phyloP scores from a whole-genome alignment of 768 basidiomycete species.

The Tylopilus plumbeoviolaceoides region DNA sequence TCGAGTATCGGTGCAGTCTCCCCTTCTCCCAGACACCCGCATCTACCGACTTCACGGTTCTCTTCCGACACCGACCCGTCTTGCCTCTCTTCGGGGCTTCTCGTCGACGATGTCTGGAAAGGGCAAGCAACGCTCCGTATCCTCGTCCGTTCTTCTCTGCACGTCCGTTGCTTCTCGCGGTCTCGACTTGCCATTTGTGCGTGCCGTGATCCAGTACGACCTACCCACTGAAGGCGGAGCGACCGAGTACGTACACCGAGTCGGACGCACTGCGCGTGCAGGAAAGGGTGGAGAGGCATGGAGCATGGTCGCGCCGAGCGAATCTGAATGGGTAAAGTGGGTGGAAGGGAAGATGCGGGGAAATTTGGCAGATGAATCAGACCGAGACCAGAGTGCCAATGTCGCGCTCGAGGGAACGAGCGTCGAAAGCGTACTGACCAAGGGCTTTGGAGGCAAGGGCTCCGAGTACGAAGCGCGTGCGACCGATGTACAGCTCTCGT shows the following conservation, averaged over 20 bases:
- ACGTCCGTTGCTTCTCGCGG: conserved; percentile 99
- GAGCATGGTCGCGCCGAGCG: conserved; percentile 86
- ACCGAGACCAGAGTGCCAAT: conserved; percentile 32
- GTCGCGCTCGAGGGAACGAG: conserved; percentile 55
- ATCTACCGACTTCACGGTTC: conserved; percentile 94
- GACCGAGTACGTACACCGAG: conserved; percentile 95
- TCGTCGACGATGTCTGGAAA: conserved; percentile 41
- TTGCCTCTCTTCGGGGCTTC: conserved; percentile 81
- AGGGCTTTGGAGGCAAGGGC: conserved; percentile 83
- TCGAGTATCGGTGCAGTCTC: conserved; percentile 55
- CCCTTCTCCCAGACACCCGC: conserved; percentile 76
- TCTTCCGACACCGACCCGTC: conserved; percentile 73
- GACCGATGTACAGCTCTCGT: conserved; percentile 91
- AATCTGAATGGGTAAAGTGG: conserved; percentile 89
- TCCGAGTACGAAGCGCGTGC: conserved; percentile 83
- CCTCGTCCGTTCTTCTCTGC: conserved; percentile 79
- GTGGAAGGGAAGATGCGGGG: conserved; percentile 78
- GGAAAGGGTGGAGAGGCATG: conserved; percentile 96
- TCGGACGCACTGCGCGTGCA: conserved; percentile 94
- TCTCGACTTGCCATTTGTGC: conserved; percentile 90
- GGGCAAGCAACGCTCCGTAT: conserved; percentile 26
- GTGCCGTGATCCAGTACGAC: conserved; percentile 94
- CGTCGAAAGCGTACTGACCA: conserved; percentile 66
- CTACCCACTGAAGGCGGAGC: conserved; percentile 95
- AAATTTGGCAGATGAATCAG: conserved; percentile 29